Conservation (phyloP, 225 moss, liverwort and hornwort genomes). For the Physcomitrium patens region DNA sequence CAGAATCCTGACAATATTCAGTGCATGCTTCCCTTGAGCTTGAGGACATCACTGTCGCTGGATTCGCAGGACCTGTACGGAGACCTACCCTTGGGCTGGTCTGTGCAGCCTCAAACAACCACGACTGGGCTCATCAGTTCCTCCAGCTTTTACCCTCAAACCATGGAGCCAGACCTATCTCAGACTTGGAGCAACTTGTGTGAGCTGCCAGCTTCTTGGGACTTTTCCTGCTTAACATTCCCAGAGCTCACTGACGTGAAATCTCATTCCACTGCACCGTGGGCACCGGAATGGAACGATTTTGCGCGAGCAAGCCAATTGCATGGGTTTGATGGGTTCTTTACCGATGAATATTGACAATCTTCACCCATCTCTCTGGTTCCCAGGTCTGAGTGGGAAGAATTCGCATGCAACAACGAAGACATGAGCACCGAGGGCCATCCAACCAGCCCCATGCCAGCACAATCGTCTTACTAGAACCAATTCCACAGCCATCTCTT, state of each 20-base stretch:
- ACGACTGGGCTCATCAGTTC: neutral
- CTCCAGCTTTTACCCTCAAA: neutral
- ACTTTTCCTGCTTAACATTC: constrained; percentile 28
- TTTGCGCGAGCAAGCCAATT: constrained; percentile 21
- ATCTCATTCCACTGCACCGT: constrained; percentile 24
- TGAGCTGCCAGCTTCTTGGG: constrained; percentile 50
- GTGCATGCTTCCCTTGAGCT: constrained; percentile 48
- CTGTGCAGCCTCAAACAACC: neutral
- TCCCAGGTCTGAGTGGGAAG: neutral
- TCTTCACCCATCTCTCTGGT: constrained; percentile 15
- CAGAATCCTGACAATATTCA: constrained; percentile 58
- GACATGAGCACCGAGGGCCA: constrained; percentile 6
- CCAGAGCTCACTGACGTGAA: constrained; percentile 35
- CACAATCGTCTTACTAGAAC: constrained; percentile 17
- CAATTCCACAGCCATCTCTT: constrained; percentile 8
- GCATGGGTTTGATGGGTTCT: constrained; percentile 44
- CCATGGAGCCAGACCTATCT: neutral
- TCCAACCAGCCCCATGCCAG: constrained; percentile 20
- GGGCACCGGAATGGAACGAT: constrained; percentile 33
- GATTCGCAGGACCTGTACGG: constrained; percentile 18
- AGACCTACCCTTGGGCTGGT: constrained; percentile 22
- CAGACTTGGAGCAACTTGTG: constrained; percentile 56
- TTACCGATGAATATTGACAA: constrained; percentile 39
- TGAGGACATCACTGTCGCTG: constrained; percentile 29
- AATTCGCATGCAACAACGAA: constrained; percentile 13